phyloP scores from a whole-genome alignment of 1,284 basidiomycete species.

The Acaromyces ingoldii region DNA sequence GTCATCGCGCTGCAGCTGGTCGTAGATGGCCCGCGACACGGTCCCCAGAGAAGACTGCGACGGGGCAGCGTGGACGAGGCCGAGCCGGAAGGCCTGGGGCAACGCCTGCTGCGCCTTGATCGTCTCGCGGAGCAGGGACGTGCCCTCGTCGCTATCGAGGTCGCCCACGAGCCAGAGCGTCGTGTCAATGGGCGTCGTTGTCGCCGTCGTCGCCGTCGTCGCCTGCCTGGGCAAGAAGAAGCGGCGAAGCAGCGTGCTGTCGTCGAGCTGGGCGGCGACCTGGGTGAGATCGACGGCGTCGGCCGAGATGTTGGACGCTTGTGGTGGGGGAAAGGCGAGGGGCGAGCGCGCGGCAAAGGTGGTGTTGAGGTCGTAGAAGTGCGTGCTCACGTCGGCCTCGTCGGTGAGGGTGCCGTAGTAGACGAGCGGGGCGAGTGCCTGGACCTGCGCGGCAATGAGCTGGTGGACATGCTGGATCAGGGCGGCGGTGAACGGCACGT shows the following conservation, averaged over 20 bases:
- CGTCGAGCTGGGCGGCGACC: not conserved
- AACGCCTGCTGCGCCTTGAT: slow-evolving; percentile 61
- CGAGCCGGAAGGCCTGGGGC: slow-evolving; percentile 49
- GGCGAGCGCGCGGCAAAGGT: slow-evolving; percentile 66
- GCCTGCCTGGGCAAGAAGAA: slow-evolving; percentile 70
- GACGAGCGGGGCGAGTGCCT: slow-evolving; percentile 56
- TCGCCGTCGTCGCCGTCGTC: too few species aligned
- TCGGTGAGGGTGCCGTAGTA: slow-evolving; percentile 64
- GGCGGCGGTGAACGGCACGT: slow-evolving; percentile 65
- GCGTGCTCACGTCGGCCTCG: slow-evolving; percentile 61
- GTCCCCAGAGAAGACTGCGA: too few species aligned
- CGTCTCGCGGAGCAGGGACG: slow-evolving; percentile 61
- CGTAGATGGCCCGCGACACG: too few species aligned
- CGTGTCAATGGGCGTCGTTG: slow-evolving; percentile 42
- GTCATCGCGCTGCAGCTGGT: too few species aligned
- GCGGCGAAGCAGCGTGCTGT: slow-evolving; percentile 36
- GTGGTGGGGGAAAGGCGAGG: slow-evolving; percentile 57
- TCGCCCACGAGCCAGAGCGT: slow-evolving; percentile 72
- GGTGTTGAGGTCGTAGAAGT: slow-evolving; percentile 82
- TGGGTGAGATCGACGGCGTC: slow-evolving; percentile 22
- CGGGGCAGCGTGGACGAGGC: slow-evolving; percentile 54
- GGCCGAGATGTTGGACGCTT: not conserved
- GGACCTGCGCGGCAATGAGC: slow-evolving; percentile 24
- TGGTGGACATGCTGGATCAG: slow-evolving; percentile 23
- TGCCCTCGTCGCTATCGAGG: slow-evolving; percentile 64